A percentile compares a stretch with the other conserved stretches of the same genome.
Evolutionary conservation across 202 grass and related monocot species (phyloP).

Genomic region (Schoenoplectus tabernaemontani): DNA sequence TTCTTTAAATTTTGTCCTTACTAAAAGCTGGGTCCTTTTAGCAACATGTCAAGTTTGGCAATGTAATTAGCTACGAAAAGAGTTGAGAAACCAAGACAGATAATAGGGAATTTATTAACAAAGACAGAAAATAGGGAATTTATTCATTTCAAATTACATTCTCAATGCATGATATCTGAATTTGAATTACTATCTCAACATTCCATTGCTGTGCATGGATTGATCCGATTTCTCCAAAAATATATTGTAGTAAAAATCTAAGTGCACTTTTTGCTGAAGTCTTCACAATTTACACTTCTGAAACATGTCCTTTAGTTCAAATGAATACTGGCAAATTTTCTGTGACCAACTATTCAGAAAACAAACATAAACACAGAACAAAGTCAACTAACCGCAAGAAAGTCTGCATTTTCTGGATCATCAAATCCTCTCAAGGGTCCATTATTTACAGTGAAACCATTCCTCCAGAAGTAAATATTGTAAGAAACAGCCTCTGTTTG

Average conservation of each 20-base stretch:
- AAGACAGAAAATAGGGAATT: too few species aligned
- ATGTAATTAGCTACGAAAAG: background rate
- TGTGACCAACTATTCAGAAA: background rate
- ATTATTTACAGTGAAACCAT: slow-evolving; percentile 87
- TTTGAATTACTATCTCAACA: background rate
- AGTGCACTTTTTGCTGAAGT: background rate
- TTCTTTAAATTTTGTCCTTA: background rate
- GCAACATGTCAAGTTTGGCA: background rate
- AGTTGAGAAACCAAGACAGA: background rate
- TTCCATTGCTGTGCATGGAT: background rate
- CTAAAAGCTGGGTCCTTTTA: background rate
- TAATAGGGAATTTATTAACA: background rate
- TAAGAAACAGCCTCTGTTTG: slow-evolving; percentile 46
- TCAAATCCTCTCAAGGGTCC: slow-evolving; percentile 85
- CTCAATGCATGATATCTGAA: background rate
- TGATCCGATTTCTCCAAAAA: background rate
- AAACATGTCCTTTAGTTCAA: background rate
- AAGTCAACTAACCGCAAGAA: slow-evolving; percentile 60
- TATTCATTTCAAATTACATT: background rate
- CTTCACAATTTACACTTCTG: background rate
- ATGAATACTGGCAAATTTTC: background rate
- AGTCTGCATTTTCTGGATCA: slow-evolving; percentile 79
- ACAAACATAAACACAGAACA: slow-evolving; percentile 4
- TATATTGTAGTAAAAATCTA: slow-evolving; percentile 16
- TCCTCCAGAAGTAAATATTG: slow-evolving; percentile 73